A percentile compares a stretch with the other conserved stretches of the same genome.
Evolutionary conservation across 306 rosid genomes (phyloP).

Genomic region (Rosa multiflora): DNA sequence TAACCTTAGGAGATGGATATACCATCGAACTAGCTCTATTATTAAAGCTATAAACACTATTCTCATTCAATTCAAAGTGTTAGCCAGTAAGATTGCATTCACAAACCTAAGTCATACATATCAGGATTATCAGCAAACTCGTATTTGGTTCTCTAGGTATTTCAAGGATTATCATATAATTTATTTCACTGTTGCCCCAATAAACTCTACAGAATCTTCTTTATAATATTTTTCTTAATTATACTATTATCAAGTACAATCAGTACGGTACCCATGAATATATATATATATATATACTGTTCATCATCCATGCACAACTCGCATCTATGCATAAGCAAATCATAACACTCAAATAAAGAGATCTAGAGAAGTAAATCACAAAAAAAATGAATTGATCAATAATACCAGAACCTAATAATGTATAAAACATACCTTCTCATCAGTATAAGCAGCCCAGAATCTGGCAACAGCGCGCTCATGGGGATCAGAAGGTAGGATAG

Average conservation of each 20-base stretch:
- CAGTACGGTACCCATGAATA: neutral
- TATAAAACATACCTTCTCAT: constrained; percentile 42
- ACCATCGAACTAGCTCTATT: neutral
- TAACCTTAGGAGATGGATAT: neutral
- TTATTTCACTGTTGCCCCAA: neutral
- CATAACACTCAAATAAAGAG: neutral
- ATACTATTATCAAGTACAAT: no score
- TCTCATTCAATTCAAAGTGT: neutral
- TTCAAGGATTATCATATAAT: neutral
- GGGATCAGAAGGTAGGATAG: constrained; percentile 57
- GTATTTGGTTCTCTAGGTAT: neutral
- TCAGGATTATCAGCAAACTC: neutral
- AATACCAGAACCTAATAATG: neutral
- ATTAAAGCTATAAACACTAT: neutral
- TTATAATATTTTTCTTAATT: no score
- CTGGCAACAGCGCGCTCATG: constrained; percentile 52
- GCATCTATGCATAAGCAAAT: neutral
- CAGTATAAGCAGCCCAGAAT: constrained; percentile 58
- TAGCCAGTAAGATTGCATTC: neutral
- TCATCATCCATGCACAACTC: neutral
- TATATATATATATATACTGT: no score
- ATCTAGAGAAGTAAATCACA: neutral
- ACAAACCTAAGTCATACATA: neutral
- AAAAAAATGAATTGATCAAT: neutral
- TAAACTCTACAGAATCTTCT: no score